phyloP scores from a whole-genome alignment of 176 grass and related monocot genomes.

The Bolboschoenus planiculmis region DNA sequence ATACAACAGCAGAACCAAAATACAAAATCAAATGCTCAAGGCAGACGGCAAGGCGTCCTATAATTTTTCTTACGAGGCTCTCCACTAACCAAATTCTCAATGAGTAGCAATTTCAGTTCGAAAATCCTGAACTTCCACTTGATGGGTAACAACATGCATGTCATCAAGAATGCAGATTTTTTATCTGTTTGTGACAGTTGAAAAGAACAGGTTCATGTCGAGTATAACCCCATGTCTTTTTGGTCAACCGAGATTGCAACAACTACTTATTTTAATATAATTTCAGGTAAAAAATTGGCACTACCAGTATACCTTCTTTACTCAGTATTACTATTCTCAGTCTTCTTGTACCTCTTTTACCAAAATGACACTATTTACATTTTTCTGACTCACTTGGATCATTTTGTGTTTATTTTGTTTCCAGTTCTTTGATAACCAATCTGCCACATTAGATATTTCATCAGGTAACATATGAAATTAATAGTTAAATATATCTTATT shows the following conservation, averaged over 20 bases:
- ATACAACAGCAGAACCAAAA: neutral
- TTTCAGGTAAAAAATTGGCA: neutral
- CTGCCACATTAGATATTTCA: neutral
- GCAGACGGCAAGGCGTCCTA: neutral
- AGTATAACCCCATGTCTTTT: conserved; percentile 63
- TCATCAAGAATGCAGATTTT: conserved; percentile 71
- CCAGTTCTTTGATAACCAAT: neutral
- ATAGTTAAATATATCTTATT: neutral
- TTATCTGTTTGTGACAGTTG: conserved; percentile 45
- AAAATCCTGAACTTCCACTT: conserved; percentile 13
- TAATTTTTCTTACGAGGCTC: too few species aligned
- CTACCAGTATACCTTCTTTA: neutral
- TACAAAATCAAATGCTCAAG: neutral
- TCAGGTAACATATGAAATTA: neutral
- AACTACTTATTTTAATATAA: neutral
- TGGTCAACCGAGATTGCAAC: neutral
- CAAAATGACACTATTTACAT: neutral
- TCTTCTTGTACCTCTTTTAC: neutral
- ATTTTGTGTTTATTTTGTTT: neutral
- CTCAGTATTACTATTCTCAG: neutral
- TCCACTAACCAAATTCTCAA: too few species aligned
- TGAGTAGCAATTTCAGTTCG: too few species aligned
- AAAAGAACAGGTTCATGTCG: conserved; percentile 71
- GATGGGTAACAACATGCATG: conserved; percentile 66
- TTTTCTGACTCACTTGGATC: neutral